Evolutionary conservation across 352 stramenopile genomes (phyloP).

Genomic region (Pythium monospermum): DNA sequence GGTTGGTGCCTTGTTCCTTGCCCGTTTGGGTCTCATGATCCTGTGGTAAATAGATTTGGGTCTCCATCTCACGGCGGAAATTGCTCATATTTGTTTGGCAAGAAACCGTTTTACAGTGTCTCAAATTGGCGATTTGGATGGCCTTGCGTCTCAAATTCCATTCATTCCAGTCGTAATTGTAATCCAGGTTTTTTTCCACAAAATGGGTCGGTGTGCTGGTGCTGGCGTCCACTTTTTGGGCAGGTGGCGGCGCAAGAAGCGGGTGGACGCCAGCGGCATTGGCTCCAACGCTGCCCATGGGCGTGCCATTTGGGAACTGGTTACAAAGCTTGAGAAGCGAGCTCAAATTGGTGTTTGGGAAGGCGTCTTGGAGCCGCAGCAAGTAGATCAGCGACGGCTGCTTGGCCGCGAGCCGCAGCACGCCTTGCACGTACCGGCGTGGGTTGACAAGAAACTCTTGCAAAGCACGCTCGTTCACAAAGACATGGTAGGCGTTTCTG

Average conservation of each 20-base stretch:
- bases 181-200: conserved; percentile 88
- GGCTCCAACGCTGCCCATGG: conserved; percentile 7
- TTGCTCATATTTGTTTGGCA: conserved; percentile 87
- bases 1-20: conserved; percentile 80
- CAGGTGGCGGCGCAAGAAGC: conserved; percentile 39
- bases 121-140: conserved; percentile 89
- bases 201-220: conserved; percentile 92
- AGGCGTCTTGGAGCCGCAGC: conserved; percentile 81
- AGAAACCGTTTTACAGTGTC: conserved; percentile 84
- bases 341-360: conserved; percentile 70
- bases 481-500: conserved; percentile 89
- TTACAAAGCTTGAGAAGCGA: conserved; percentile 65
- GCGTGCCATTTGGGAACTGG: conserved; percentile 30
- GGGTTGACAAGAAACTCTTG: conserved; percentile 87
- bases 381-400: conserved; percentile 92
- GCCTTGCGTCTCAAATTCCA: conserved; percentile 88
- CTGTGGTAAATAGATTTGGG: conserved; percentile 79
- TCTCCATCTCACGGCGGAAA: conserved; percentile 84
- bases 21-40: conserved; percentile 78
- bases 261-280: conserved; percentile 41
- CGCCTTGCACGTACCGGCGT: conserved; percentile 64
- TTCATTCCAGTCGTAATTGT: conserved; percentile 94
- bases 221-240: conserved; percentile 78
- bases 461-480: conserved; percentile 87
- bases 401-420: conserved; percentile 59